phyloP scores from a whole-genome alignment of 2,329 filamentous ascomycete species.

The Penicillium glabrum region DNA sequence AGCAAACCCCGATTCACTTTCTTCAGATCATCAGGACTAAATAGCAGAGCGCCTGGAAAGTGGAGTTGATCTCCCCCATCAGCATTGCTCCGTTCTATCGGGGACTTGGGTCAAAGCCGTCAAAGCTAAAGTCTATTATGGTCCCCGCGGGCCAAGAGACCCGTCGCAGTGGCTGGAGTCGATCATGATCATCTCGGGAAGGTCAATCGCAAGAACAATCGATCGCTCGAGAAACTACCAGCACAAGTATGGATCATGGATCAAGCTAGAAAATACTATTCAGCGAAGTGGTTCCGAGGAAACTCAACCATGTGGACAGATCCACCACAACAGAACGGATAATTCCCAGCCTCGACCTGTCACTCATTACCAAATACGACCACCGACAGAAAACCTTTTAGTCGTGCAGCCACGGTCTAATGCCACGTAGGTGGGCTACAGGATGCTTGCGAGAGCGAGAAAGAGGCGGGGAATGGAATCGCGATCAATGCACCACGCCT shows the following conservation, averaged over 20 bases:
- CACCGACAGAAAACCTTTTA: not conserved
- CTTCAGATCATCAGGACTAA: not conserved
- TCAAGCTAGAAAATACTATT: not conserved
- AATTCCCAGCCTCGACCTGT: not conserved
- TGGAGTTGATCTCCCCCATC: not conserved
- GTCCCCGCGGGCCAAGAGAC: not conserved
- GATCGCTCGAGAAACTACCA: not conserved
- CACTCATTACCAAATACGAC: not conserved
- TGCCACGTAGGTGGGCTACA: conserved; percentile 1
- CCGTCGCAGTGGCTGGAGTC: not conserved
- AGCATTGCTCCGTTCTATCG: conserved; percentile 1
- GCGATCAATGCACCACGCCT: not conserved
- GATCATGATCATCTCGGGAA: not conserved
- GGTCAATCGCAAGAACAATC: not conserved
- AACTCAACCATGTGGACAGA: not conserved
- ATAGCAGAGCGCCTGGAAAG: not conserved
- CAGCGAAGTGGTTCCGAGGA: not conserved
- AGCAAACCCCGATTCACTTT: not conserved
- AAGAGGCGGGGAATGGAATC: not conserved
- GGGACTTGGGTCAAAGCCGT: not conserved
- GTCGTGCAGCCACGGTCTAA: conserved; percentile 4
- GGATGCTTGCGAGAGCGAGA: not conserved
- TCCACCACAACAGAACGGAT: not conserved
- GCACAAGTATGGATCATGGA: not conserved
- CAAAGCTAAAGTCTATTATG: conserved; percentile 7